Conservation (phyloP, 257 asterid genomes). For the Cordia subcordata region DNA sequence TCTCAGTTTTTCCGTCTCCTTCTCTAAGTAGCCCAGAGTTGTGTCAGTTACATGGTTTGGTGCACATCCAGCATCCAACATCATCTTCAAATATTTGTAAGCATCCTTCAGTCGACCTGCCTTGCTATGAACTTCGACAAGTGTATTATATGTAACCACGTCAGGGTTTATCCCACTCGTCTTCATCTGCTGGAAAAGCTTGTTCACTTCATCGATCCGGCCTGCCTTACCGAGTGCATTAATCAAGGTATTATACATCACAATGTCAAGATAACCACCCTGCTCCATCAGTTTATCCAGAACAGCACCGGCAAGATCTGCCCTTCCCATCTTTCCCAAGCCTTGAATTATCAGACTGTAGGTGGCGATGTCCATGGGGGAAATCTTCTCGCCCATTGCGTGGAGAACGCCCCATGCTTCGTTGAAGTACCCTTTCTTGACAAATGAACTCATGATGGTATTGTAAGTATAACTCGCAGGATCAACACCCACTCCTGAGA, state of each 20-base stretch:
- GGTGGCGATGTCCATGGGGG: slow-evolving; percentile 78
- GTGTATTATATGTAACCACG: slow-evolving; percentile 81
- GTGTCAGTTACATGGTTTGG: slow-evolving; percentile 95
- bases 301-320: slow-evolving; percentile 77
- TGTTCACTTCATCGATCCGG: slow-evolving; percentile 57
- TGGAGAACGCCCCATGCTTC: slow-evolving; percentile 82
- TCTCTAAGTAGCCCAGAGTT: slow-evolving; percentile 65
- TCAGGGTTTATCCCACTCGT: slow-evolving; percentile 80
- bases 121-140: slow-evolving; percentile 78
- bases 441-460: slow-evolving; percentile 83
- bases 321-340: slow-evolving; percentile 84
- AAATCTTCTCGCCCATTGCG: slow-evolving; percentile 60
- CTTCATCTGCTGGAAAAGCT: slow-evolving; percentile 71
- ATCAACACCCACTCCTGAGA: slow-evolving; percentile 57
- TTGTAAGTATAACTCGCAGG: slow-evolving; percentile 80
- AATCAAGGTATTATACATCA: slow-evolving; percentile 91
- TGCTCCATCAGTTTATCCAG: slow-evolving; percentile 63
- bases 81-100: slow-evolving; percentile 64
- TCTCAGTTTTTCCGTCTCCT: slow-evolving; percentile 62
- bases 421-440: slow-evolving; percentile 84
- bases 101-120: slow-evolving; percentile 79
- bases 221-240: slow-evolving; percentile 87
- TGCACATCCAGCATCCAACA: slow-evolving; percentile 90
- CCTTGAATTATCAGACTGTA: slow-evolving; percentile 82
- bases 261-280: slow-evolving; percentile 90